A percentile compares a stretch with the other conserved stretches of the same genome.
phyloP scores from a whole-genome alignment of 2,329 filamentous ascomycete genomes.

The Diaporthe sp. region DNA sequence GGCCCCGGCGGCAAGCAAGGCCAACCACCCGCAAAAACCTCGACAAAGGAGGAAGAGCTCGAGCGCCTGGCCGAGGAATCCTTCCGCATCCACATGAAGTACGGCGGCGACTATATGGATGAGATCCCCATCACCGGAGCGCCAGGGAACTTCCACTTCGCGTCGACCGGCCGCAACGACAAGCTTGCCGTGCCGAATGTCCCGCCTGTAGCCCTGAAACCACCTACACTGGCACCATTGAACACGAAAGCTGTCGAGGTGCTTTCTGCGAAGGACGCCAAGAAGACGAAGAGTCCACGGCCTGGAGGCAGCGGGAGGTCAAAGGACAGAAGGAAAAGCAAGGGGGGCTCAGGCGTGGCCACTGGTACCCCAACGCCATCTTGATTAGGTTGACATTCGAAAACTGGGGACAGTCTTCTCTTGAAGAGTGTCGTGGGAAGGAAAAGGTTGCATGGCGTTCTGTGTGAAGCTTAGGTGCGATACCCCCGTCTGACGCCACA shows the following conservation, averaged over 20 bases:
- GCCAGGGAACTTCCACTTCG: slow-evolving; percentile 75
- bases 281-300: slow-evolving; percentile 60
- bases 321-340: slow-evolving; percentile 63
- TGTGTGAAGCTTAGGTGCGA: slow-evolving; percentile 16
- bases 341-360: slow-evolving; percentile 45
- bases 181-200: slow-evolving; percentile 46
- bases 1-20: slow-evolving; percentile 45
- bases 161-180: slow-evolving; percentile 70
- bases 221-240: slow-evolving; percentile 50
- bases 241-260: slow-evolving; percentile 61
- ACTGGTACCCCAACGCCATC: slow-evolving; percentile 45
- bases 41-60: slow-evolving; percentile 57
- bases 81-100: slow-evolving; percentile 68
- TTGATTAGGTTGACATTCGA: slow-evolving; percentile 21
- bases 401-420: not conserved
- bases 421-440: not conserved
- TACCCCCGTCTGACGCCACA: slow-evolving; percentile 25
- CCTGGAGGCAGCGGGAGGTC: slow-evolving; percentile 55
- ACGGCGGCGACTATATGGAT: slow-evolving; percentile 76
- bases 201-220: slow-evolving; percentile 40
- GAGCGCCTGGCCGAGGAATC: slow-evolving; percentile 68
- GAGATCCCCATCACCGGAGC: slow-evolving; percentile 77
- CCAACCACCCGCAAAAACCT: slow-evolving; percentile 50
- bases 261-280: slow-evolving; percentile 55
- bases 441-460: slow-evolving; percentile 17